phyloP scores from a whole-genome alignment of 345 rosid genomes.

The Cardamine occulta region DNA sequence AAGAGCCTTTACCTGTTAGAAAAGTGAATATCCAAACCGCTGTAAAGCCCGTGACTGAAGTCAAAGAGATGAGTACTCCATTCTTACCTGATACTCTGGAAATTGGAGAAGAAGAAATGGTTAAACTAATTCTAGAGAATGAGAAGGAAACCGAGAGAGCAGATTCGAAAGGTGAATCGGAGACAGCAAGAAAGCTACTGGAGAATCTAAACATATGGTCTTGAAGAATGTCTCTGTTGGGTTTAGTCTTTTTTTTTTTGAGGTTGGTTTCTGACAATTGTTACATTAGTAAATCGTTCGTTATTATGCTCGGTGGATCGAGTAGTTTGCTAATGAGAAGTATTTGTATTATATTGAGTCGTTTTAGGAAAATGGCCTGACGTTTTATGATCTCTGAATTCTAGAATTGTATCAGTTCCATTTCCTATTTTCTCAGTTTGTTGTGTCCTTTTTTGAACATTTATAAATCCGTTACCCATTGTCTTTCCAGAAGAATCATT shows the following conservation, averaged over 20 bases:
- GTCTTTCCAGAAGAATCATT: neutral
- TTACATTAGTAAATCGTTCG: conserved; percentile 34
- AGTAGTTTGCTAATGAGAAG: conserved; percentile 37
- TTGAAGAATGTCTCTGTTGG: conserved; percentile 6
- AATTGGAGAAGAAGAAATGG: conserved; percentile 24
- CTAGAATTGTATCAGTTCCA: conserved; percentile 40
- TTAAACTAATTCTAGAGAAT: conserved; percentile 1
- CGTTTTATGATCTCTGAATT: conserved; percentile 21
- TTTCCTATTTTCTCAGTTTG: conserved; percentile 27
- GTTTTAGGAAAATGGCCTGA: conserved; percentile 27
- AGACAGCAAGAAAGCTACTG: conserved; percentile 48
- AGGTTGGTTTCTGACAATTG: conserved; percentile 43
- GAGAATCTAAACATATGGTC: conserved; percentile 61
- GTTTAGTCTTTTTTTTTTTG: conserved; percentile 18
- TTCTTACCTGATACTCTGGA: conserved; percentile 34
- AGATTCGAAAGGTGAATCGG: conserved; percentile 45
- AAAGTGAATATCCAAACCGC: conserved; percentile 49
- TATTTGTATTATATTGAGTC: conserved; percentile 44
- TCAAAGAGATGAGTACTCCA: conserved; percentile 13
- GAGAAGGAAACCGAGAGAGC: conserved; percentile 43
- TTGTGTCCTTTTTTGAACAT: conserved; percentile 20
- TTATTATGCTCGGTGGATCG: conserved; percentile 43
- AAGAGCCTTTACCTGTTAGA: conserved; percentile 38
- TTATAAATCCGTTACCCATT: neutral
- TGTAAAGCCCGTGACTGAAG: conserved; percentile 25